These are phyloP conservation scores for Catharanthus roseus DNA, from an alignment of 257 asterid species.

Conservation along the genomic window DNA sequence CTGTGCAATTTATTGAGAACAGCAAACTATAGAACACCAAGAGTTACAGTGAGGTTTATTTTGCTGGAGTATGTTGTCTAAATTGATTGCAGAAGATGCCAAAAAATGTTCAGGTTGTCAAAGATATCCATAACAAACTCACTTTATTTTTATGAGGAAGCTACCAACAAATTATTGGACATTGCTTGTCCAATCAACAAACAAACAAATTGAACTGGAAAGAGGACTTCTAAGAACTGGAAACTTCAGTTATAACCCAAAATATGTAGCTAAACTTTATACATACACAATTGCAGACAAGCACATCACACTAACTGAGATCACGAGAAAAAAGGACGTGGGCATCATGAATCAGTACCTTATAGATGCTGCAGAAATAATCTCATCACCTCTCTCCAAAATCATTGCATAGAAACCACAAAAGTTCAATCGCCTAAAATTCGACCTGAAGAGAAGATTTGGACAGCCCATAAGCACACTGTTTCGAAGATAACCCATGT, in stretches of 20 bases:
- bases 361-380: conserved; percentile 79
- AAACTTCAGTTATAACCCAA: not conserved
- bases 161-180: not conserved
- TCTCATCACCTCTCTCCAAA: conserved; percentile 91
- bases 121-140: not conserved
- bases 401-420: conserved; percentile 74
- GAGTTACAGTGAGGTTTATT: not conserved
- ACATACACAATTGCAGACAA: too few species aligned
- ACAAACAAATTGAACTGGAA: not conserved
- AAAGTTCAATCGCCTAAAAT: conserved; percentile 76
- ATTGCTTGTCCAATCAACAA: not conserved
- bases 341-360: conserved; percentile 42
- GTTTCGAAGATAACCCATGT: not conserved
- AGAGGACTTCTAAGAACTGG: not conserved
- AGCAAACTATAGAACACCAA: not conserved
- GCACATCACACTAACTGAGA: too few species aligned
- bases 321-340: not conserved
- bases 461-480: not conserved
- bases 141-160: not conserved
- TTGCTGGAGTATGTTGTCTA: not conserved
- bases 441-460: conserved; percentile 44
- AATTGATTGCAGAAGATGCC: not conserved
- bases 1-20: not conserved
- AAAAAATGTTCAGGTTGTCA: not conserved
- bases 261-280: not conserved